Percentiles rank a stretch among this genome's conserved stretches.
Conservation (phyloP, 2,329 filamentous ascomycete genomes). For the Aspergillus aculeatinus region DNA sequence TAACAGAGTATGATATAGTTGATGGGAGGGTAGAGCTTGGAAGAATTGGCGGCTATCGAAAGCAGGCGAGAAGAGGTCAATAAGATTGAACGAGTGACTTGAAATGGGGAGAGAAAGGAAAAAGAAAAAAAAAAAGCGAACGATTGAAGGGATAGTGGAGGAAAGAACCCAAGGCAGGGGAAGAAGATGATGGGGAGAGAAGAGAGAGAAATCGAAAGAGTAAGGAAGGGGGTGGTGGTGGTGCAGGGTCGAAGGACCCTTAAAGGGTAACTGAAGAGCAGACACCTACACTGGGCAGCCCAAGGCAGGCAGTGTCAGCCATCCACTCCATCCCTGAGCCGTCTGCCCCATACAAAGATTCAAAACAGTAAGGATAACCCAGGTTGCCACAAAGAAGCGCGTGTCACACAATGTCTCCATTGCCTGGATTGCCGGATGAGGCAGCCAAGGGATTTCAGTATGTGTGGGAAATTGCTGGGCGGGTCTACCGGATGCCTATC, state of each 20-base stretch:
- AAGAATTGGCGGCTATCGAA: neutral
- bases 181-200: neutral
- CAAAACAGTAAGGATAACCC: neutral
- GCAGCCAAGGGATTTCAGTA: neutral
- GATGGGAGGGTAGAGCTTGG: conserved; percentile 1
- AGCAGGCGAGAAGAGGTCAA: conserved; percentile 12
- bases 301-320: neutral
- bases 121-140: conserved; percentile 8
- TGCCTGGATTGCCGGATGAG: neutral
- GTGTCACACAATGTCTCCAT: neutral
- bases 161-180: neutral
- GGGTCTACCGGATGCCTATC: neutral
- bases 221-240: conserved; percentile 1
- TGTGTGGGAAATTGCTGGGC: conserved; percentile 5
- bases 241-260: conserved; percentile 2
- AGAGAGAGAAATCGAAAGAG: conserved; percentile 3
- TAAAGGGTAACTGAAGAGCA: neutral
- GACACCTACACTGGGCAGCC: too few relatives aligned
- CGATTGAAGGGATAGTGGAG: conserved; percentile 12
- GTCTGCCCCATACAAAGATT: neutral
- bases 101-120: conserved; percentile 1
- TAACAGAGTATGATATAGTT: conserved; percentile 4
- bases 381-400: neutral
- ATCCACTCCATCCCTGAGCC: neutral
- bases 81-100: conserved; percentile 21